Conservation (phyloP, 768 basidiomycete species). For the Udeniomyces megalosporus region DNA sequence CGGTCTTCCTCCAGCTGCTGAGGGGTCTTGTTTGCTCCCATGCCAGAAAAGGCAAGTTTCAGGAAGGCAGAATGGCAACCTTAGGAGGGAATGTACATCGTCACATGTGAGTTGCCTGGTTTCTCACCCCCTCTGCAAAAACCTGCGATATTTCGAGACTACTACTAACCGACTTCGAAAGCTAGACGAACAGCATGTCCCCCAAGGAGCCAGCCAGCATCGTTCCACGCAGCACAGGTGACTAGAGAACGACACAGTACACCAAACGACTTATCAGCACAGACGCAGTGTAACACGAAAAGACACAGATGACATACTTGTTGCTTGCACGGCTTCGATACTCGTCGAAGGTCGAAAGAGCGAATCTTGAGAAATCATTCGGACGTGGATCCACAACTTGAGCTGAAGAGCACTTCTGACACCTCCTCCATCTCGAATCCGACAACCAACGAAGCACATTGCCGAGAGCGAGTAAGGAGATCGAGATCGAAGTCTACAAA, state of each 20-base stretch:
- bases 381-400: constrained; percentile 67
- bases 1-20: constrained; percentile 46
- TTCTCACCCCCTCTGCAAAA: too few species aligned
- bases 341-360: constrained; percentile 68
- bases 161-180: constrained; percentile 63
- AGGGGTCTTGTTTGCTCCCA: constrained; percentile 49
- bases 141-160: neutral
- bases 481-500: constrained; percentile 48
- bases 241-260: constrained; percentile 35
- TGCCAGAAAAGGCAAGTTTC: constrained; percentile 48
- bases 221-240: constrained; percentile 82
- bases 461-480: constrained; percentile 86
- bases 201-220: constrained; percentile 63
- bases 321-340: constrained; percentile 78
- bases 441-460: constrained; percentile 84
- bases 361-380: constrained; percentile 41
- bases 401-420: constrained; percentile 47
- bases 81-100: neutral
- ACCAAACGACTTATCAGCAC: neutral
- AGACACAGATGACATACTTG: constrained; percentile 44
- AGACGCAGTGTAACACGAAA: neutral
- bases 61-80: constrained; percentile 71
- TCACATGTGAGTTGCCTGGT: too few species aligned
- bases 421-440: constrained; percentile 82
- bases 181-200: constrained; percentile 90